Evolutionary conservation across 495 filamentous ascomycete genomes (phyloP).

Genomic region (Aspergillus affinis): DNA sequence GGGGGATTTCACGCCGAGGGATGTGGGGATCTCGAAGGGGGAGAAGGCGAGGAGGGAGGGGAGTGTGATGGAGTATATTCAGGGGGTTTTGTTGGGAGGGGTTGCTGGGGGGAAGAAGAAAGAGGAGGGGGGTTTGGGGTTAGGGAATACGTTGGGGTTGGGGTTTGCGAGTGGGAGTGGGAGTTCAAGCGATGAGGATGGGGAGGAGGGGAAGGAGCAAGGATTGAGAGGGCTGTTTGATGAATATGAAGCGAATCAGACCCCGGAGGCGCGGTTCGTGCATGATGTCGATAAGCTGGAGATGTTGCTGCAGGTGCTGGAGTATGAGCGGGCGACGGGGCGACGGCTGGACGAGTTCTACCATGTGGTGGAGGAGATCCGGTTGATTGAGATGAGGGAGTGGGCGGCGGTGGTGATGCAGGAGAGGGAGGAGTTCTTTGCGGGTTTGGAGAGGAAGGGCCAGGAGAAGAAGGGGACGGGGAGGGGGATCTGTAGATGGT

Average conservation of each 20-base stretch:
- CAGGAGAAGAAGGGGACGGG: background rate
- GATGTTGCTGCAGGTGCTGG: conserved; percentile 84
- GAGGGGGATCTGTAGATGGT: background rate
- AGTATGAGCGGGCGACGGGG: conserved; percentile 76
- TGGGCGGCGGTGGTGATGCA: conserved; percentile 73
- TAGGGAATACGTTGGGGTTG: background rate
- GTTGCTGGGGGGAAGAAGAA: background rate
- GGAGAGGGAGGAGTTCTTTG: conserved; percentile 63
- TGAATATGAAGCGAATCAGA: conserved; percentile 75
- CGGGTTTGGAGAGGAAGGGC: background rate
- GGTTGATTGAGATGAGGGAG: conserved; percentile 66
- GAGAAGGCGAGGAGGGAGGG: conserved; percentile 53
- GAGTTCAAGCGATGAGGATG: too few species aligned
- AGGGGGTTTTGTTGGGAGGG: background rate
- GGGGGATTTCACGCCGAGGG: conserved; percentile 89
- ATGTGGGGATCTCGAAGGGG: conserved; percentile 60
- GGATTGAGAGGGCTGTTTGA: background rate
- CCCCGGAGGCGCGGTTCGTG: conserved; percentile 80
- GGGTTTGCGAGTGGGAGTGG: too few species aligned
- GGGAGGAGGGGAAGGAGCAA: too few species aligned
- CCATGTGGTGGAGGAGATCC: conserved; percentile 65
- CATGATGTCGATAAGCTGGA: conserved; percentile 96
- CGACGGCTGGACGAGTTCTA: conserved; percentile 80
- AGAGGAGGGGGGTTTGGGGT: too few species aligned
- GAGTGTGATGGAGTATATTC: background rate